Conservation (phyloP, 768 basidiomycete genomes). For the Rhizopogon roseolus region DNA sequence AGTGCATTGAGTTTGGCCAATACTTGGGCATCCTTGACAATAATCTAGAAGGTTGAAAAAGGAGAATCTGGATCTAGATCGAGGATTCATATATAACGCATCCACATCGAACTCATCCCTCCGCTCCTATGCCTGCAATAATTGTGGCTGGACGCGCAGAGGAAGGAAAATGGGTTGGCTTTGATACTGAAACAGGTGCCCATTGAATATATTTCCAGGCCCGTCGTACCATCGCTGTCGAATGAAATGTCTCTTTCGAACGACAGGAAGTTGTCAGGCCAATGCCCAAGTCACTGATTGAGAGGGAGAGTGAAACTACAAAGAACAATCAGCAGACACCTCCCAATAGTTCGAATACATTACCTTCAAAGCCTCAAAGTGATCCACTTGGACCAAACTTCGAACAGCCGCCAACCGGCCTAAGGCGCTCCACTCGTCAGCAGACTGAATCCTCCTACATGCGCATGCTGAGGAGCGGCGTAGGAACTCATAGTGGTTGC, state of each 20-base stretch:
- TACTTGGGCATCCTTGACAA: no score
- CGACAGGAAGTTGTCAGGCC: background rate
- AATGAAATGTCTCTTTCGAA: constrained; percentile 1
- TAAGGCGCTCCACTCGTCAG: background rate
- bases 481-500: background rate
- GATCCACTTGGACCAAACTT: no score
- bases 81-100: no score
- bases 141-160: no score
- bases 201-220: constrained; percentile 10
- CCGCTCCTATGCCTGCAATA: no score
- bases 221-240: constrained; percentile 4
- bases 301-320: background rate
- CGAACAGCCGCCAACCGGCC: background rate
- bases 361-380: background rate
- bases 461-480: background rate
- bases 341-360: background rate
- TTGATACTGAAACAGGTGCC: constrained; percentile 9
- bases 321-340: background rate
- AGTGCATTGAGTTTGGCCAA: no score
- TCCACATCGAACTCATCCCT: no score
- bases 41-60: no score
- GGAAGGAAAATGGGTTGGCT: constrained; percentile 16
- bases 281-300: background rate
- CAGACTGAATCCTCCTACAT: background rate
- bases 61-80: no score